Conservation (phyloP, 2,329 filamentous ascomycete genomes). For the Escovopsis weberi region DNA sequence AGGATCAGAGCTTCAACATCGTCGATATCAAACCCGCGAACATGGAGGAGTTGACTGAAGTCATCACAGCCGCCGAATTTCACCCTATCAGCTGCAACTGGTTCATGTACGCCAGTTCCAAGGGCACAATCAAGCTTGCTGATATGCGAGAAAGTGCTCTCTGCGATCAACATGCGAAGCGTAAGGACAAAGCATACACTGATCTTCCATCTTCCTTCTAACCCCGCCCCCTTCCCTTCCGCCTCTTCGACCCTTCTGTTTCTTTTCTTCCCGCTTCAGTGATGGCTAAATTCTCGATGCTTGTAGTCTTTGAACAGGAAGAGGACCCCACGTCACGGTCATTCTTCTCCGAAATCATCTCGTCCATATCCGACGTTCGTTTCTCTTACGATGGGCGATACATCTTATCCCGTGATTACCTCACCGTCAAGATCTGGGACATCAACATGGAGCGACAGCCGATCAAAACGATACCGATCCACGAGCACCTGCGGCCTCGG, state of each 20-base stretch:
- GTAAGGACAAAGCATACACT: conserved; percentile 32
- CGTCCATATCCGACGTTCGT: conserved; percentile 94
- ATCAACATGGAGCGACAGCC: conserved; percentile 98
- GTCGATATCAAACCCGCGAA: conserved; percentile 99
- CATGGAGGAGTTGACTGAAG: conserved; percentile 98
- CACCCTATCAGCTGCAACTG: conserved; percentile 96
- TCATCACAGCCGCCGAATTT: conserved; percentile 96
- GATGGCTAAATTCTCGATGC: background rate
- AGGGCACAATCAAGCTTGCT: conserved; percentile 95
- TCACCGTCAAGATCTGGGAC: conserved; percentile 99
- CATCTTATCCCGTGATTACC: conserved; percentile 92
- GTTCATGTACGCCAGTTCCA: conserved; percentile 99
- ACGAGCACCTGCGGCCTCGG: conserved; percentile 86
- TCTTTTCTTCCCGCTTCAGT: background rate
- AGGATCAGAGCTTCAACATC: conserved; percentile 99
- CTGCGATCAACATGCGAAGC: conserved; percentile 89
- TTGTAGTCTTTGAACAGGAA: conserved; percentile 89
- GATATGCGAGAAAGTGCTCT: conserved; percentile 96
- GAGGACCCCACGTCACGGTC: conserved; percentile 93
- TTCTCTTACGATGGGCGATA: conserved; percentile 95
- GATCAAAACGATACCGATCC: conserved; percentile 96
- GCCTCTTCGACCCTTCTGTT: background rate
- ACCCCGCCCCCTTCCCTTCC: no score
- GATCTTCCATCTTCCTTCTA: background rate
- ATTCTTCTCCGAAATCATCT: conserved; percentile 99